These are phyloP conservation scores for Cynara cardunculus DNA, from an alignment of 129 eudicot genomes.

Conservation along the genomic window DNA sequence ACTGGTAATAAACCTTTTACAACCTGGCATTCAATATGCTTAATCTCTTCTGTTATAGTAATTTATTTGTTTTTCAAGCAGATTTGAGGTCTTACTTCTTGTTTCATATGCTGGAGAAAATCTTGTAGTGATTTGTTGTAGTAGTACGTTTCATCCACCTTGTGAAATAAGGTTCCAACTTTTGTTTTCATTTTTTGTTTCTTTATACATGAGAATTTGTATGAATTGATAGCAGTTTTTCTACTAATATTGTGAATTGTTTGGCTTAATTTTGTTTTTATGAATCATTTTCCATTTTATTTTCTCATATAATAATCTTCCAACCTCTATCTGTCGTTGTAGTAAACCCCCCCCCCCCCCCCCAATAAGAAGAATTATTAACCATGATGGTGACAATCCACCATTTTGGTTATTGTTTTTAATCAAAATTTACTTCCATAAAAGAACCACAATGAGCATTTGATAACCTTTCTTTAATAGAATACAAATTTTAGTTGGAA, in stretches of 20 bases:
- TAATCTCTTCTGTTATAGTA: neutral
- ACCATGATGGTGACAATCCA: too few species aligned
- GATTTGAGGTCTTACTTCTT: conserved; percentile 94
- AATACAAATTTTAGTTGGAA: too few species aligned
- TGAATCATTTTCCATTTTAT: neutral
- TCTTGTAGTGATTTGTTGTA: conserved; percentile 92
- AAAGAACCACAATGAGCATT: too few species aligned
- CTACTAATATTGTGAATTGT: conserved; percentile 15
- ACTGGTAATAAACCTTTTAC: conserved; percentile 49
- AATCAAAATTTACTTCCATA: too few species aligned
- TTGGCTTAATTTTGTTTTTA: conserved; percentile 24
- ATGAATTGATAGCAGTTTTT: neutral
- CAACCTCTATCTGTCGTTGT: too few species aligned
- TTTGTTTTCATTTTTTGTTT: neutral
- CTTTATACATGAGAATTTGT: conserved; percentile 28
- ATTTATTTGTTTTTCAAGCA: conserved; percentile 12
- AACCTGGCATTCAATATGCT: neutral
- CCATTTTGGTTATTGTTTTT: too few species aligned
- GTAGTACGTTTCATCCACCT: conserved; percentile 93
- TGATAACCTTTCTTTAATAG: too few species aligned
- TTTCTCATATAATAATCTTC: neutral
- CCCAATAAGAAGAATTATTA: too few species aligned
- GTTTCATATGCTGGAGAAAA: conserved; percentile 94
- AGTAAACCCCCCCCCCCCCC: too few species aligned
- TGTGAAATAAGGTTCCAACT: conserved; percentile 81